Base-by-base conservation (phyloP, 768 basidiomycete genomes). In the Clathrus columnatus region DNA sequence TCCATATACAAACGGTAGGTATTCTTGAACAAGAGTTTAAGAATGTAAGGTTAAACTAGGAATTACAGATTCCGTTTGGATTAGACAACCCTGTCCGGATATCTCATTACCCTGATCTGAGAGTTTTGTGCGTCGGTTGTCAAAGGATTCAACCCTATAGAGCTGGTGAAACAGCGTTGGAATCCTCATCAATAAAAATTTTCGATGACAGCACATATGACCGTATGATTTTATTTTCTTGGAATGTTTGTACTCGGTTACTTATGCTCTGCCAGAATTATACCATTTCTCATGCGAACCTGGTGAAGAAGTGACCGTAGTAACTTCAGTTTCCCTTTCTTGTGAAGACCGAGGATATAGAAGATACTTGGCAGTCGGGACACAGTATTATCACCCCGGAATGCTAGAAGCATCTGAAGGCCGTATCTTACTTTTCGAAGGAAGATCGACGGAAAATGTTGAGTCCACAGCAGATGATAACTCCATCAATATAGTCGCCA, bases 1-100 rank as follows among this genome's bases (percentile, higher is more conserved):
- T 92, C 66, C 87, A 94, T 61, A 82, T 94, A 46, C 82, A 83
- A 54, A 79, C 88, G 30, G 90, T 90, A 65, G 59, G 78, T 59
- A 28, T 46, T 26, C 6, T 2, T 24, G 20, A 45, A 10, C 36
- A 46, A 18, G 27, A 48, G 54, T 20, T 48, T 21, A 50, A 49
- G 44, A 57, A 30, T 20, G 32, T 58, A 20, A 61, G 41, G 51
- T 30, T 41, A 28, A 16, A 46, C 17, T 16, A 18, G 18, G 46
- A 18, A 17, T n/a, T 44, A 41, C 61, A 91, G 90, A 71, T 90
- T 26, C 74, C 81, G 23, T 70, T 93, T 8, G 91, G 89, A 2
- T 70, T 79, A 24, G 81, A 89, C 54, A 81, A 80, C 62, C 92
- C 92, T 1, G 76, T 77, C 5, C 72, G 78, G 30, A 81, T 96